Evolutionary conservation across 1,139 yeast species (phyloP).

Genomic region (Suzukiozyma palmioleophila): DNA sequence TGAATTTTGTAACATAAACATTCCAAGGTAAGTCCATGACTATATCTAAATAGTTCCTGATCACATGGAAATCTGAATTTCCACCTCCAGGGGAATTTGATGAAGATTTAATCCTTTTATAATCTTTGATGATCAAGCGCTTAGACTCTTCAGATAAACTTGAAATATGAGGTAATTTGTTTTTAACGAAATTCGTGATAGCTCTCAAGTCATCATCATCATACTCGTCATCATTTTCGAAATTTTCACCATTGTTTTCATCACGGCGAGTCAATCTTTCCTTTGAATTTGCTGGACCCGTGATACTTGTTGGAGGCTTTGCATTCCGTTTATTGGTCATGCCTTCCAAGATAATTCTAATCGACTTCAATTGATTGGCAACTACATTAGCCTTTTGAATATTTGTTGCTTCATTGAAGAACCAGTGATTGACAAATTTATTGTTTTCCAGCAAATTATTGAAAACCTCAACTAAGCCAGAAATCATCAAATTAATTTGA

Average conservation of each 20-base stretch:
- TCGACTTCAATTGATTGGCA: conserved; percentile 56
- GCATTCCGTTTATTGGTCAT: conserved; percentile 28
- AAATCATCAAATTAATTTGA: conserved; percentile 28
- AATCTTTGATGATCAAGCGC: conserved; percentile 58
- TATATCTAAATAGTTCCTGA: conserved; percentile 66
- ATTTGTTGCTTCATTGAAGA: conserved; percentile 45
- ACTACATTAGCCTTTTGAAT: conserved; percentile 56
- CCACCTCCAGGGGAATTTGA: conserved; percentile 40
- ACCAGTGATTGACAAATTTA: conserved; percentile 40
- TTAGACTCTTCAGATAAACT: conserved; percentile 47
- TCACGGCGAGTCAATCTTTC: conserved; percentile 4
- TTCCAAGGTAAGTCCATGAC: conserved; percentile 68
- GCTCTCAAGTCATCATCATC: conserved; percentile 44
- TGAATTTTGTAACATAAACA: conserved; percentile 32
- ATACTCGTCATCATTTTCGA: conserved; percentile 31
- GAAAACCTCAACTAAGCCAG: conserved; percentile 32
- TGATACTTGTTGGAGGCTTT: conserved; percentile 5
- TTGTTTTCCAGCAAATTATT: conserved; percentile 29
- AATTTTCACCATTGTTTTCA: conserved; percentile 10
- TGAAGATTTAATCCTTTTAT: conserved; percentile 56
- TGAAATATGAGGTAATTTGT: conserved; percentile 41
- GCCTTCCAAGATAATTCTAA: conserved; percentile 52
- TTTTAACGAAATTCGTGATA: conserved; percentile 40
- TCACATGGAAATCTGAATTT: conserved; percentile 71
- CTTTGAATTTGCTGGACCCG: conserved; percentile 7